A percentile compares a stretch with the other conserved stretches of the same genome.
phyloP scores from a whole-genome alignment of 805 yeast species.

The Saccharomycopsis selenospora region DNA sequence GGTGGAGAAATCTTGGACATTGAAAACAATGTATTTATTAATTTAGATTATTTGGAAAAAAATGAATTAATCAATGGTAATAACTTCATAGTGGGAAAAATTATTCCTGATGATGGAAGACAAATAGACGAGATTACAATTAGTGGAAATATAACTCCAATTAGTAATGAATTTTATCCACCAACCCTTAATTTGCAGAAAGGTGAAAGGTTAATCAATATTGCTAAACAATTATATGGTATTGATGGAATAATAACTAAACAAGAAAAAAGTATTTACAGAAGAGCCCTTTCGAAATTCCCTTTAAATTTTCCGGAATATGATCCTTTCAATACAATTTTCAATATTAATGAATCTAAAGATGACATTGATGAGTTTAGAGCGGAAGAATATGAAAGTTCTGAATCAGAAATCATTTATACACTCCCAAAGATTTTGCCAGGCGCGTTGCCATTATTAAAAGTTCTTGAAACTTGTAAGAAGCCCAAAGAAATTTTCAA shows the following conservation, averaged over 20 bases:
- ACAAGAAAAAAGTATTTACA: slow-evolving; percentile 21
- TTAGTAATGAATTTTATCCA: slow-evolving; percentile 3
- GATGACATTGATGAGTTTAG: slow-evolving; percentile 17
- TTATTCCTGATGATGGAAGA: background rate
- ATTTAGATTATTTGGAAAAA: slow-evolving; percentile 28
- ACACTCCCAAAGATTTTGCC: slow-evolving; percentile 5
- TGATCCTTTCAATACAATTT: background rate
- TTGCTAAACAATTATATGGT: slow-evolving; percentile 37
- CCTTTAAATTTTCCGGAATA: background rate
- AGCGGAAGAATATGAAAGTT: background rate
- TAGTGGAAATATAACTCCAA: background rate
- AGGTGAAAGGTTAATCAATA: slow-evolving; percentile 18
- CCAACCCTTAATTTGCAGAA: slow-evolving; percentile 3
- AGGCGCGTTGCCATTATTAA: slow-evolving; percentile 7
- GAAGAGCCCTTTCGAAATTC: slow-evolving; percentile 19
- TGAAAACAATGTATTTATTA: slow-evolving; percentile 38
- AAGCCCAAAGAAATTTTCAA: background rate
- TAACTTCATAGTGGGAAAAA: slow-evolving; percentile 20
- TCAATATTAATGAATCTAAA: background rate
- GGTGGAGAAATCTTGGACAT: slow-evolving; percentile 69
- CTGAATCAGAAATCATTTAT: background rate
- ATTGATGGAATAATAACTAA: slow-evolving; percentile 27
- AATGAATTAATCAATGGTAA: slow-evolving; percentile 28
- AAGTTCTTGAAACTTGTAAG: background rate
- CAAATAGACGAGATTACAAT: background rate